A percentile compares a stretch with the other conserved stretches of the same genome.
Evolutionary conservation across 2,329 filamentous ascomycete genomes (phyloP).

Genomic region (Scortechinia acanthostroma): DNA sequence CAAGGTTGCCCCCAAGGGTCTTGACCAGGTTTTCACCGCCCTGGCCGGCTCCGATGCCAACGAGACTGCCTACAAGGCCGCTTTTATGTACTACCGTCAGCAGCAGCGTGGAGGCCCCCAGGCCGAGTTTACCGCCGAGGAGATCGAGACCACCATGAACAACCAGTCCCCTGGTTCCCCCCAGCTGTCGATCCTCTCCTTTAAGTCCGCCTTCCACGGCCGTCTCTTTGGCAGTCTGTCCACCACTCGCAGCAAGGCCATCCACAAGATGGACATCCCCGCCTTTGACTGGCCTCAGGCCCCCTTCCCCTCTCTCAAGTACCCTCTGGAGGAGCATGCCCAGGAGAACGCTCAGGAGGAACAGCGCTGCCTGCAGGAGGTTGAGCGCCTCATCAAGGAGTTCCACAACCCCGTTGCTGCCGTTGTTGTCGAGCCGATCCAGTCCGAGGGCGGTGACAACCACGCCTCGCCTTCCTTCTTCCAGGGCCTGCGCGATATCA

Average conservation of each 20-base stretch:
- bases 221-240: slow-evolving; percentile 81
- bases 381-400: slow-evolving; percentile 72
- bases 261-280: slow-evolving; percentile 91
- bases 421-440: slow-evolving; percentile 81
- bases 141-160: slow-evolving; percentile 69
- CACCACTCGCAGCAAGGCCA: slow-evolving; percentile 84
- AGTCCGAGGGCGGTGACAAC: slow-evolving; percentile 92
- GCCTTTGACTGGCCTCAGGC: slow-evolving; percentile 93
- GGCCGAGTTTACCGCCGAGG: slow-evolving; percentile 73
- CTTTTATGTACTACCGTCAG: slow-evolving; percentile 86
- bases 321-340: slow-evolving; percentile 73
- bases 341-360: slow-evolving; percentile 79
- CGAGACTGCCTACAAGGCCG: slow-evolving; percentile 89
- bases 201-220: slow-evolving; percentile 83
- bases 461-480: slow-evolving; percentile 85
- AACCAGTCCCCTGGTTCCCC: slow-evolving; percentile 75
- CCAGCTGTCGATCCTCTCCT: slow-evolving; percentile 76
- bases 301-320: slow-evolving; percentile 77
- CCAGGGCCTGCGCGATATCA: slow-evolving; percentile 73
- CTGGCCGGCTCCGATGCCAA: slow-evolving; percentile 88
- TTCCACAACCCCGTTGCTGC: slow-evolving; percentile 77
- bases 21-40: slow-evolving; percentile 84
- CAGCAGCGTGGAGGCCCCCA: slow-evolving; percentile 71
- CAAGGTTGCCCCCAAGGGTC: slow-evolving; percentile 73
- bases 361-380: slow-evolving; percentile 72